Conservation (phyloP, 805 yeast species). For the Saccharomyces paradoxus region DNA sequence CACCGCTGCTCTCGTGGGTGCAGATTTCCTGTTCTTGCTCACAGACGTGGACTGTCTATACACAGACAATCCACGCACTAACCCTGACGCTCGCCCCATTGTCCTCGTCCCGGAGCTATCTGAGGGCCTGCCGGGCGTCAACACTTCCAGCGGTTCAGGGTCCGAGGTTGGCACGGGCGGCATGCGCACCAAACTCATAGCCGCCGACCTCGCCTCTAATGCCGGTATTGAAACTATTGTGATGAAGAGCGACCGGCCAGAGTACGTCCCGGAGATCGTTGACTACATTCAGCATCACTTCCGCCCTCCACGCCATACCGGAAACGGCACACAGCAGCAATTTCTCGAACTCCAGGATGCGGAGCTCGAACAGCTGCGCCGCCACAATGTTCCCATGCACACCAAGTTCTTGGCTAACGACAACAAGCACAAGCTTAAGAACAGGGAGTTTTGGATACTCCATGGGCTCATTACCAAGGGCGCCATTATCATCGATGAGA, state of each 20-base stretch:
- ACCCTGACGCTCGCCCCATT: slow-evolving; percentile 78
- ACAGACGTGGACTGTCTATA: slow-evolving; percentile 96
- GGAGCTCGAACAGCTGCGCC: slow-evolving; percentile 33
- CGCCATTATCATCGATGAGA: slow-evolving; percentile 66
- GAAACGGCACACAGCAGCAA: slow-evolving; percentile 22
- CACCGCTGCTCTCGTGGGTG: slow-evolving; percentile 90
- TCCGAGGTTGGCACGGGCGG: slow-evolving; percentile 96
- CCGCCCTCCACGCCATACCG: background rate
- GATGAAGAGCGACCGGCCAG: slow-evolving; percentile 72
- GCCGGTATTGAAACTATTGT: slow-evolving; percentile 90
- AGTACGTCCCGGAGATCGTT: slow-evolving; percentile 63
- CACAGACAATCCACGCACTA: slow-evolving; percentile 81
- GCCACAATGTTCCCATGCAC: slow-evolving; percentile 63
- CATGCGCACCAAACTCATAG: slow-evolving; percentile 92
- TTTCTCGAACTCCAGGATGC: slow-evolving; percentile 28
- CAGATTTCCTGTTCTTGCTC: slow-evolving; percentile 81
- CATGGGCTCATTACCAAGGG: slow-evolving; percentile 88
- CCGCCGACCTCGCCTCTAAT: slow-evolving; percentile 91
- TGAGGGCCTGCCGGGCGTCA: slow-evolving; percentile 52
- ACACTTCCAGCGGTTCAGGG: slow-evolving; percentile 67
- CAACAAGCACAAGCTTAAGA: slow-evolving; percentile 55
- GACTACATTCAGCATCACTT: slow-evolving; percentile 43
- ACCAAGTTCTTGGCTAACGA: slow-evolving; percentile 79
- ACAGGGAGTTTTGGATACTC: slow-evolving; percentile 85
- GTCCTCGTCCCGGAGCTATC: slow-evolving; percentile 67